Evolutionary conservation across 2,329 filamentous ascomycete species (phyloP), one percentile per base, ranked within the genome.

Genomic region (Trichocomaceae sp.): DNA sequence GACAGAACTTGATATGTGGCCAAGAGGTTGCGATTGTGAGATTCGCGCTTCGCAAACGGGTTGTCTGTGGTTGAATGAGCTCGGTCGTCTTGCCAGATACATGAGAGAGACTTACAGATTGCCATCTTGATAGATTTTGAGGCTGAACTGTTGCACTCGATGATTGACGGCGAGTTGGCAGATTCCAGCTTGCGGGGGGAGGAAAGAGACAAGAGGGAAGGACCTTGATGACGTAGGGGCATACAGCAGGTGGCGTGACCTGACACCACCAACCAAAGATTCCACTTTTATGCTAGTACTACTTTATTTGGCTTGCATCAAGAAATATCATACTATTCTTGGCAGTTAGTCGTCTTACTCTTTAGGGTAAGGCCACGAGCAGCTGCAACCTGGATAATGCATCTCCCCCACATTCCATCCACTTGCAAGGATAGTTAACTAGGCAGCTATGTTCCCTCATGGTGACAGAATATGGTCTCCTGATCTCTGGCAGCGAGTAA

Each of bases 1-100:
- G 88, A 88, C 58, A 90, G 74, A 67, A 90, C 73, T 71, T 89
- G 90, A 80, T 93, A 93, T 35, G 83, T 77, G 60, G 83, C 76
- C 63, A 96, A 75, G 50, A 83, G 77, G 58, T 76, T 75, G 29
- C 74, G 70, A 58, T 78, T 78, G 66, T 89, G 84, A 17, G 81
- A 77, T 57, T 90, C 86, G 64, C 83, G 83, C 71, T 79, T 84
- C 57, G 80, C 76, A 73, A 93, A 93, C 26, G 88, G 88, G 69
- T 93, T 93, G 68, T 83, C 85, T 88, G 23, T 19, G 19, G 17
- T 31, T 13, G 22, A 47, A 26, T 50, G 1, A 50, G 42, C 10
- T 41, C 8, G 17, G 22, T 23, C 13, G 39, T 41, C 33, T 9
- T 5, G 13, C 1, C 1, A 12, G 3, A 31, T 35, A 9, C 9